phyloP scores from a whole-genome alignment of 768 basidiomycete species.

The Coprinopsis cinerea region DNA sequence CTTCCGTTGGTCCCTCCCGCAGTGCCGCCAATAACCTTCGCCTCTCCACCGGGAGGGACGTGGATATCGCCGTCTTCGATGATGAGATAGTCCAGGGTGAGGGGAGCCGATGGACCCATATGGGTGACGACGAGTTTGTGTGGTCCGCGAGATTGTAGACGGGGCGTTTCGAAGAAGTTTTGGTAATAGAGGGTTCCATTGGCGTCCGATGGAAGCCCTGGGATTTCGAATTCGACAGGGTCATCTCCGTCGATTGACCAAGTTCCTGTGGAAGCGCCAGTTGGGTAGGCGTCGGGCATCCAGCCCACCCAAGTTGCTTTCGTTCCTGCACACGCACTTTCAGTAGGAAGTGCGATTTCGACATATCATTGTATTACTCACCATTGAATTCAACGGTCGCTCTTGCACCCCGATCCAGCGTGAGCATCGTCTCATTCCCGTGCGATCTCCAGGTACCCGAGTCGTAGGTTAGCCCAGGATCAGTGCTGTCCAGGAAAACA shows the following conservation, averaged over 20 bases:
- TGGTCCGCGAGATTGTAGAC: slow-evolving; percentile 10
- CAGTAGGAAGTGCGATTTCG: too few species aligned
- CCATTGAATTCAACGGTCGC: slow-evolving; percentile 19
- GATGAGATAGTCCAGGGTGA: slow-evolving; percentile 15
- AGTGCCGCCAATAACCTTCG: too few species aligned
- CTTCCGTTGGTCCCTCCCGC: too few species aligned
- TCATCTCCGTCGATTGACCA: background rate
- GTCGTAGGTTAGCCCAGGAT: slow-evolving; percentile 17
- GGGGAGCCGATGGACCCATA: slow-evolving; percentile 13
- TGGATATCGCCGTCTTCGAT: slow-evolving; percentile 11
- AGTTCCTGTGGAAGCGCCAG: background rate
- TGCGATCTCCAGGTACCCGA: slow-evolving; percentile 15
- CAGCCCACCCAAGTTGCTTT: background rate
- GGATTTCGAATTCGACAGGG: background rate
- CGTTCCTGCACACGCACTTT: too few species aligned
- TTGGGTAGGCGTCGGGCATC: background rate
- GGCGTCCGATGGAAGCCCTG: background rate
- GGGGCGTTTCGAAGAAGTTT: slow-evolving; percentile 15
- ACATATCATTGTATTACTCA: slow-evolving; percentile 10
- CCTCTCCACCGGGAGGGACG: too few species aligned
- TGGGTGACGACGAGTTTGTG: slow-evolving; percentile 20
- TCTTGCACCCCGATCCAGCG: slow-evolving; percentile 14
- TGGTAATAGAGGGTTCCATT: slow-evolving; percentile 15
- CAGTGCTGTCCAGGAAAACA: slow-evolving; percentile 15
- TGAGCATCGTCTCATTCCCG: slow-evolving; percentile 13